Conservation (phyloP, 192 early-diverging fungal species). For the Coemansia sp. region DNA sequence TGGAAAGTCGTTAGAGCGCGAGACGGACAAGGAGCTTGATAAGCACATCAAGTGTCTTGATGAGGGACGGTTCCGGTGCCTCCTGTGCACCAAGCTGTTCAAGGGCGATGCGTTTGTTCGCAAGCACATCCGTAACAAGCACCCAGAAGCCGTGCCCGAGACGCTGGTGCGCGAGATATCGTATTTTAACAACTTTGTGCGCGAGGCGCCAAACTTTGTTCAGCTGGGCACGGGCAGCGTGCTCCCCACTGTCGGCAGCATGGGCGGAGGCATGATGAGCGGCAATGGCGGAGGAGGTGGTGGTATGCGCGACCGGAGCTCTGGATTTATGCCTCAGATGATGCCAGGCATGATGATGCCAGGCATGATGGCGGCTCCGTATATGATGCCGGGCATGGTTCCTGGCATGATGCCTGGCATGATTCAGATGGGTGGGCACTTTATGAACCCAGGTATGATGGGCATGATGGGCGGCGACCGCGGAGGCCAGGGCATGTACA, state of each 20-base stretch:
- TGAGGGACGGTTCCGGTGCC: constrained; percentile 86
- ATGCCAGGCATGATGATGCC: constrained; percentile 54
- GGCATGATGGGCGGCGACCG: constrained; percentile 43
- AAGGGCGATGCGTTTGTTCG: constrained; percentile 88
- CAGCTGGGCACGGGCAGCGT: constrained; percentile 44
- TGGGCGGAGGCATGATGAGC: constrained; percentile 18
- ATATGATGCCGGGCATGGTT: constrained; percentile 44
- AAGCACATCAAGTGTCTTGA: constrained; percentile 54
- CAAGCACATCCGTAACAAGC: constrained; percentile 92
- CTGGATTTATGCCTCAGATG: constrained; percentile 42
- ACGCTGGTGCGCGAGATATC: constrained; percentile 61
- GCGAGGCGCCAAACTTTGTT: constrained; percentile 77
- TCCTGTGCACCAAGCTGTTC: constrained; percentile 90
- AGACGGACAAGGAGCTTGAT: constrained; percentile 42
- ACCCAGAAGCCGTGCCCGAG: constrained; percentile 64
- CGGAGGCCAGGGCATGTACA: constrained; percentile 34
- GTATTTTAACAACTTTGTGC: constrained; percentile 86
- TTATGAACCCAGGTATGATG: constrained; percentile 43
- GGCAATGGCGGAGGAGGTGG: constrained; percentile 4
- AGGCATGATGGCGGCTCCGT: constrained; percentile 44
- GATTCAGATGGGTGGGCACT: constrained; percentile 53
- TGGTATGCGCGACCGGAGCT: constrained; percentile 31
- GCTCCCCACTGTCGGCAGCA: constrained; percentile 17
- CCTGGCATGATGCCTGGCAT: constrained; percentile 46
- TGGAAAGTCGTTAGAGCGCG: constrained; percentile 52